phyloP scores from a whole-genome alignment of 177 flowering plant species.

The Vitis hybrid region DNA sequence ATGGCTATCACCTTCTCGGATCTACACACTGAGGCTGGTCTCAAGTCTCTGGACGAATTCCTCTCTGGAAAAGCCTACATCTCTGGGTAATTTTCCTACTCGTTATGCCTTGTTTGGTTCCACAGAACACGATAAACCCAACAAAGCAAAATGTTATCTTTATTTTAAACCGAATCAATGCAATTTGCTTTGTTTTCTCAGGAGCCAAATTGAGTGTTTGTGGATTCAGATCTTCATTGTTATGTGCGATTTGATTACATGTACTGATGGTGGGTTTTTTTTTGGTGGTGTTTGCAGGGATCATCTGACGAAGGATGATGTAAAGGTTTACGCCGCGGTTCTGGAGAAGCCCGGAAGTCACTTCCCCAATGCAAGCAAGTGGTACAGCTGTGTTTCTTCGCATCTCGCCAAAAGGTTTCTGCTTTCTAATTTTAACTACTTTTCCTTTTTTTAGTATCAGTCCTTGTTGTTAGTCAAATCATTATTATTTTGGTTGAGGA shows the following conservation, averaged over 20 bases:
- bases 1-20: conserved; percentile 82
- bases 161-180: too few species aligned
- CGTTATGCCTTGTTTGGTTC: not conserved
- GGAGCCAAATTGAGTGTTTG: too few species aligned
- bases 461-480: too few species aligned
- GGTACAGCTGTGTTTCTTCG: conserved; percentile 63
- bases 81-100: conserved; percentile 51
- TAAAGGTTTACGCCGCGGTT: conserved; percentile 74
- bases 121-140: too few species aligned
- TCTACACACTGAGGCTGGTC: conserved; percentile 83
- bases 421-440: not conserved
- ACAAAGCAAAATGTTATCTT: too few species aligned
- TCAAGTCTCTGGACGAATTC: conserved; percentile 65
- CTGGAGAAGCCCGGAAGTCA: conserved; percentile 44
- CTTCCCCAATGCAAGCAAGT: conserved; percentile 62
- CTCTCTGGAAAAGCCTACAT: conserved; percentile 70
- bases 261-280: too few species aligned
- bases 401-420: conserved; percentile 57
- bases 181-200: too few species aligned
- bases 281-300: conserved; percentile 34
- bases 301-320: conserved; percentile 65
- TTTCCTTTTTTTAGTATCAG: too few species aligned
- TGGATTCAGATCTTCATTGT: too few species aligned
- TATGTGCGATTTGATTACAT: too few species aligned
- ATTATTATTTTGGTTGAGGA: not conserved